Evolutionary conservation across 345 rosid genomes (phyloP), one percentile per base, ranked within the genome.

Genomic region (Fremontodendron californicum): DNA sequence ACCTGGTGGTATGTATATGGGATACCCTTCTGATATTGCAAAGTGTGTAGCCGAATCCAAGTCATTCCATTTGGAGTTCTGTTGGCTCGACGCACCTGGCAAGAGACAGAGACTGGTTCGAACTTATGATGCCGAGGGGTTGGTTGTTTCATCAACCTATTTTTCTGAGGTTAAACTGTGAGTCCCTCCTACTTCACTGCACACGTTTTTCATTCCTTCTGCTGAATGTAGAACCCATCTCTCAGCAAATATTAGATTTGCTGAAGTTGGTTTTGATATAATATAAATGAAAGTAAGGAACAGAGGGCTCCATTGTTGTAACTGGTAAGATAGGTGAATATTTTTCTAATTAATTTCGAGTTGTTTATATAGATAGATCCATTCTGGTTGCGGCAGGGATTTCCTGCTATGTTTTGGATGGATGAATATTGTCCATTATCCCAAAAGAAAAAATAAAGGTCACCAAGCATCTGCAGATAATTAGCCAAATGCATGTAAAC

Each of bases 1-100:
- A 80, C 98, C 97, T 0, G 97, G 97, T 65, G 97, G 98, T 58
- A 90, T 93, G 93, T 91, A 92, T 83, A 85, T 90, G 91, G 99
- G 99, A 77, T 95, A 84, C 74, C 97, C 97, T 0, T 84, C 88
- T 40, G 87, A 92, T 52, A 80, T 93, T 27, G 86, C 92, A 0
- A 93, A 86, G 84, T 79, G 87, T 66, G 88, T 93, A 27, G 90
- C 90, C 19, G 94, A 90, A 68, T 83, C 89, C 5, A 89, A 82
- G 84, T 87, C 97, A 1, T 95, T 95, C 78, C 99, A 93, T 81
- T 81, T 93, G 76, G 97, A 93, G 76, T 92, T 95, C 73, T 89
- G 98, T 78, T 93, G 97, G 99, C 87, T 90, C 12, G 96, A 93
- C 80, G 76, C 90, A 2, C 81, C 93, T 0, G 84, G 82, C 29